Evolutionary conservation across 2,329 filamentous ascomycete species (phyloP), one percentile per base, ranked within the genome.

Genomic region (Sarocladium oryzae): DNA sequence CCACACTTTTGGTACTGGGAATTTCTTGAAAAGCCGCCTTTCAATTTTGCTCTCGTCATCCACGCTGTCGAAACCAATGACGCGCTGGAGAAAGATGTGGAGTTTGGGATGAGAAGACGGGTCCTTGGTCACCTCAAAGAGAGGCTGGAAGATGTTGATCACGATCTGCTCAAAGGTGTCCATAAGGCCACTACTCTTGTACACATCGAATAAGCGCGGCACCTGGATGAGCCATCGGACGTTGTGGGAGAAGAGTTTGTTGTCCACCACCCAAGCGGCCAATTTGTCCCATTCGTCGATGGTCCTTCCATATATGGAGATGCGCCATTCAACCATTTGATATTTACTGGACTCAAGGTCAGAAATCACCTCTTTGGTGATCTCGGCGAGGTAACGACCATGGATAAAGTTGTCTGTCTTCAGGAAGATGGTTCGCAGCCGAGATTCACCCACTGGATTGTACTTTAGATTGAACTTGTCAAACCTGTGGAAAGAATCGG

Each of bases 381-480:
- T 96, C 67, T 99, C 93, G 1, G 93, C 93, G 38, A 99, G 75
- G 65, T 99, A 99, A 48, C 92, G 86, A 32, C 93, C 93, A 58
- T 96, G 84, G 64, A 99, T 96, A 67, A 90, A 92, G 66, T 99
- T 99, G 69, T 99, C 93, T 9, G 93, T 99, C 73, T 99, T 99
- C 51, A 99, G 74, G 66, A 99, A 99, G 59, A 99, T 99, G n/a
- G 93, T 96, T 61, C 93, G 84, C 52, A 99, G 74, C 51, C 93
- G 85, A 38, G 93, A 97, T 69, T 99, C 93, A 48, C 93, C 93
- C 55, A 99, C 85, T 1, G 93, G 93, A 60, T 99, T 99, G 66
- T 99, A 99, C 67, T 99, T 99, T 52, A 99, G 75, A 66, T 99
- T 99, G 78, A 99, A 99, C 68, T 99, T 99, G 75, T 99, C 93